Percentiles rank a stretch among this genome's conserved stretches.
These are phyloP conservation scores for Dendrothele bispora DNA, from an alignment of 768 basidiomycete genomes.

Conservation along the genomic window DNA sequence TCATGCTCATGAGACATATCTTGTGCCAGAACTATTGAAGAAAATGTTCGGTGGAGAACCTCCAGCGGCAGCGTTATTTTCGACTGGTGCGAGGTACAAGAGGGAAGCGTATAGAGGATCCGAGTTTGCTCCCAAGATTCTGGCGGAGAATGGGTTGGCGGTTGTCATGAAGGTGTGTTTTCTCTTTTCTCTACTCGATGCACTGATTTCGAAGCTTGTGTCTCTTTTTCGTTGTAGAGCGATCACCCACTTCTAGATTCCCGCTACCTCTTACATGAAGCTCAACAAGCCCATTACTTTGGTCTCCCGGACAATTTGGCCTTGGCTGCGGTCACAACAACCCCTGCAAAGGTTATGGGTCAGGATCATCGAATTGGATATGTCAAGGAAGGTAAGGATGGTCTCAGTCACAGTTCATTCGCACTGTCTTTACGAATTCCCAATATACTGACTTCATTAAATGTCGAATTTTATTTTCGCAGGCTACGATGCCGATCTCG, in stretches of 20 bases:
- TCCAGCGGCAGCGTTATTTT: conserved; percentile 79
- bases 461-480: neutral
- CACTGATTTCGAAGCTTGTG: neutral
- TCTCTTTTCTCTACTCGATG: neutral
- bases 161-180: conserved; percentile 69
- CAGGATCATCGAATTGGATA: conserved; percentile 76
- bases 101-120: conserved; percentile 79
- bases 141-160: conserved; percentile 66
- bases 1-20: conserved; percentile 56
- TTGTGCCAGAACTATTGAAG: conserved; percentile 63
- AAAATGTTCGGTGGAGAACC: conserved; percentile 67
- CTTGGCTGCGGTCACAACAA: conserved; percentile 67
- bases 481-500: conserved; percentile 77
- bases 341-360: conserved; percentile 70
- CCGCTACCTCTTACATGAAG: conserved; percentile 73
- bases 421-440: neutral
- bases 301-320: conserved; percentile 68
- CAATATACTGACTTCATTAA: neutral
- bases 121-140: conserved; percentile 71
- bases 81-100: conserved; percentile 53
- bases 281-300: conserved; percentile 75
- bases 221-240: conserved; percentile 40
- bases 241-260: conserved; percentile 65
- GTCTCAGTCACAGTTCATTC: too few relatives aligned
- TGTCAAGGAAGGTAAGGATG: conserved; percentile 49